A percentile compares a stretch with the other conserved stretches of the same genome.
Conservation (phyloP, 1,284 basidiomycete genomes). For the Schizophyllum amplum region DNA sequence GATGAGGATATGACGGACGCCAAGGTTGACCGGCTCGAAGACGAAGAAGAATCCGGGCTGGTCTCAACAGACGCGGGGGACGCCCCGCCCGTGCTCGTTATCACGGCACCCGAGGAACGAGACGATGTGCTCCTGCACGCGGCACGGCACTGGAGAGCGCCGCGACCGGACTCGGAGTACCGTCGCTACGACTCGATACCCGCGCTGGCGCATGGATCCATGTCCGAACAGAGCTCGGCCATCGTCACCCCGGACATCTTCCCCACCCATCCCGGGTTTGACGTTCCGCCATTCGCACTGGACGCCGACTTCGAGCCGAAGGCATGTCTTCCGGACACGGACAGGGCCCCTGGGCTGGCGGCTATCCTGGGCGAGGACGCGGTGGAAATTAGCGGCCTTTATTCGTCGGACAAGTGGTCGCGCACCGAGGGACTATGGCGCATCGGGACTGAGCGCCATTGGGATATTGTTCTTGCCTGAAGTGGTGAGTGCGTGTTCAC, state of each 20-base stretch:
- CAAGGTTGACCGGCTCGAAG: neutral
- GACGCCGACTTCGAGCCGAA: neutral
- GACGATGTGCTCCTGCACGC: too few relatives aligned
- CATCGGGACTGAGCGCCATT: neutral
- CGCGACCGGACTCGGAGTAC: too few relatives aligned
- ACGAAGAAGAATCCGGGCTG: neutral
- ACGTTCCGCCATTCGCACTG: neutral
- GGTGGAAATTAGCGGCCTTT: neutral
- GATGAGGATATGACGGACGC: neutral
- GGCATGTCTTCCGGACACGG: neutral
- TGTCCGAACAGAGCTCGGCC: neutral
- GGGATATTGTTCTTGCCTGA: neutral
- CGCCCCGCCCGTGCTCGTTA: neutral
- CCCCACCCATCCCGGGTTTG: neutral
- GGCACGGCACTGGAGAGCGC: too few relatives aligned
- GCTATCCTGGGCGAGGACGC: neutral
- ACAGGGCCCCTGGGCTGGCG: neutral
- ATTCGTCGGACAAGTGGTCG: neutral
- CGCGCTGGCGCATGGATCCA: neutral
- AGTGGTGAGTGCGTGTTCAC: neutral
- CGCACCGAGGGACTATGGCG: neutral
- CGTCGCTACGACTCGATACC: neutral
- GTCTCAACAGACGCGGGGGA: neutral
- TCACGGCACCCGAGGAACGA: neutral
- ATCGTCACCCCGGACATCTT: neutral